Evolutionary conservation across 768 basidiomycete genomes (phyloP), one percentile per base, ranked within the genome.

Genomic region (Tricholoma saponaceum): DNA sequence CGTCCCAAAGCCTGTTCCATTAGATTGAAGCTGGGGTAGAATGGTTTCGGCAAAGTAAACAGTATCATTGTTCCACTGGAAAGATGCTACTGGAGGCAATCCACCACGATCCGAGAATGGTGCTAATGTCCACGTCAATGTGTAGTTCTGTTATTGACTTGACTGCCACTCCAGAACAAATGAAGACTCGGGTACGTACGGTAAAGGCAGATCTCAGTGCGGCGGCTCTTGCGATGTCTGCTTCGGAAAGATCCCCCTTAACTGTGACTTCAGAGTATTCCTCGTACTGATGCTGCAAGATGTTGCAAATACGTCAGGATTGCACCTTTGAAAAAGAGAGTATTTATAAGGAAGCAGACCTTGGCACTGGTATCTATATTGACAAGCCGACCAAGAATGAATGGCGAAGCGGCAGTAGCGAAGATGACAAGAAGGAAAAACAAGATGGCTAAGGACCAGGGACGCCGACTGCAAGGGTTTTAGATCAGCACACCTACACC

Each of bases 21-120:
- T 60, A 6, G 69, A 64, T 5, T 70, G 55, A 5, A 77, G 64
- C 53, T 77, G 76, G 3, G 70, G 68, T 7, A 61, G 58, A 9
- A 59, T 66, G 3, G 71, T 68, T 63, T 77, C 76, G 0, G 76
- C 63, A 56, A 77, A 76, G 54, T 74, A 76, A 7, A 79, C 66
- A 0, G 58, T 62, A 25, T 74, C 72, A n/a, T 67, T 59, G 8
- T 66, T 56, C 69, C 68, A 76, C 7, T 32, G 37, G 41, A 76
- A 69, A 0, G 69, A 70, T n/a, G 73, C 66, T 3, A 66, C 66
- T 7, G 73, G 59, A 13, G 75, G 76, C 20, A 74, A 60, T 3
- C 67, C 66, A 28, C 71, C 72, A 41, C 72, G 70, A 8, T 61
- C 63, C 0, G 74, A 73, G 57, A 73, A 75, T 2, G 75, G 74